Percentiles rank a stretch among this genome's conserved stretches.
Conservation (phyloP, 2,329 filamentous ascomycete genomes). For the Paraconiothyrium sp. region DNA sequence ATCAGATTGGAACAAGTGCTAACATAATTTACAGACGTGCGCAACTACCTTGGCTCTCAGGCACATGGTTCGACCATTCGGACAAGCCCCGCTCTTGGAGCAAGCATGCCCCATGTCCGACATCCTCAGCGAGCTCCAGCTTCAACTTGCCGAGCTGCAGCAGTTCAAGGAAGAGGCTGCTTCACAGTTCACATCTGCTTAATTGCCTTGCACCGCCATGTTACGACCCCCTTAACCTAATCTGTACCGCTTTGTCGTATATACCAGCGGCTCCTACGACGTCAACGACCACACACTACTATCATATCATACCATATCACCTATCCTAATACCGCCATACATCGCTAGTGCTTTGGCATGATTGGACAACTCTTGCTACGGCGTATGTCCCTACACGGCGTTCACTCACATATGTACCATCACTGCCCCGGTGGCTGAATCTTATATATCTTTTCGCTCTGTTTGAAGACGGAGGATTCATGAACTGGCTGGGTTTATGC, state of each 20-base stretch:
- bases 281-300: slow-evolving; percentile 21
- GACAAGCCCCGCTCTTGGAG: slow-evolving; percentile 70
- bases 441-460: slow-evolving; percentile 14
- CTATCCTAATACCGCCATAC: slow-evolving; percentile 13
- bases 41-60: slow-evolving; percentile 81
- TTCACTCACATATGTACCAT: slow-evolving; percentile 14
- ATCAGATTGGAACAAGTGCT: slow-evolving; percentile 24
- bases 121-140: slow-evolving; percentile 70
- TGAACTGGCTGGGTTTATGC: slow-evolving; percentile 5
- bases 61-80: slow-evolving; percentile 78
- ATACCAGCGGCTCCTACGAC: slow-evolving; percentile 18
- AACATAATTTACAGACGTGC: slow-evolving; percentile 70
- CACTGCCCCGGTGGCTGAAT: slow-evolving; percentile 21
- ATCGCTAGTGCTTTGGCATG: slow-evolving; percentile 3
- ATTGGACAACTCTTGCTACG: background rate
- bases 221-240: slow-evolving; percentile 18
- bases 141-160: slow-evolving; percentile 71
- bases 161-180: slow-evolving; percentile 41
- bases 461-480: background rate
- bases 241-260: slow-evolving; percentile 3
- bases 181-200: slow-evolving; percentile 28
- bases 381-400: slow-evolving; percentile 14
- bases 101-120: slow-evolving; percentile 81
- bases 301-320: slow-evolving; percentile 5
- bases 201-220: slow-evolving; percentile 3